Percentiles rank a stretch among this genome's conserved stretches.
phyloP scores from a whole-genome alignment of 441 rosid genomes.

The Macaranga tanarius region DNA sequence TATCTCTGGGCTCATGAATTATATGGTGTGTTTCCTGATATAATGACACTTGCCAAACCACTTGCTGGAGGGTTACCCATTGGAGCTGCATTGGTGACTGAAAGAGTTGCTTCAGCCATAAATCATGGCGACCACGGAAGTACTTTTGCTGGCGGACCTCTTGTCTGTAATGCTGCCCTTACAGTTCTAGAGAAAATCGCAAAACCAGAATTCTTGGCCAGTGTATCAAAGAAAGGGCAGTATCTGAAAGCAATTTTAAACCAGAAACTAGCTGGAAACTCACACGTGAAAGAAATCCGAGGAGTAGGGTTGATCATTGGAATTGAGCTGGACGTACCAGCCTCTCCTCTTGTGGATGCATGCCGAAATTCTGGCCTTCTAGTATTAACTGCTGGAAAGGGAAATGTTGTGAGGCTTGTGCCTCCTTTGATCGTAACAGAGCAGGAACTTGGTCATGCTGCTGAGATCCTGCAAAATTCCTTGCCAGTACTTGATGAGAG shows the following conservation, averaged over 20 bases:
- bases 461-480: conserved; percentile 22
- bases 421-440: conserved; percentile 29
- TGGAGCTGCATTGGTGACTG: conserved; percentile 69
- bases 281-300: conserved; percentile 72
- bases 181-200: conserved; percentile 65
- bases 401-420: conserved; percentile 60
- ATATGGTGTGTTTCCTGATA: conserved; percentile 58
- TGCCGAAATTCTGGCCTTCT: conserved; percentile 75
- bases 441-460: conserved; percentile 23
- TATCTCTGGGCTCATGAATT: conserved; percentile 76
- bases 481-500: conserved; percentile 21
- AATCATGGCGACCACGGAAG: conserved; percentile 75
- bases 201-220: conserved; percentile 58
- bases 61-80: conserved; percentile 90
- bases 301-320: conserved; percentile 78
- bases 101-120: conserved; percentile 65
- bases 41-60: conserved; percentile 87
- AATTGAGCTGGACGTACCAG: conserved; percentile 64
- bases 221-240: conserved; percentile 56
- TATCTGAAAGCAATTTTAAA: conserved; percentile 50
- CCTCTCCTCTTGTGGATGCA: conserved; percentile 67
- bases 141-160: conserved; percentile 84
- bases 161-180: conserved; percentile 62
- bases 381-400: conserved; percentile 81
- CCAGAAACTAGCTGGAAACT: conserved; percentile 57